Evolutionary conservation across 768 basidiomycete species (phyloP).

Genomic region (Boletellus emodensis): DNA sequence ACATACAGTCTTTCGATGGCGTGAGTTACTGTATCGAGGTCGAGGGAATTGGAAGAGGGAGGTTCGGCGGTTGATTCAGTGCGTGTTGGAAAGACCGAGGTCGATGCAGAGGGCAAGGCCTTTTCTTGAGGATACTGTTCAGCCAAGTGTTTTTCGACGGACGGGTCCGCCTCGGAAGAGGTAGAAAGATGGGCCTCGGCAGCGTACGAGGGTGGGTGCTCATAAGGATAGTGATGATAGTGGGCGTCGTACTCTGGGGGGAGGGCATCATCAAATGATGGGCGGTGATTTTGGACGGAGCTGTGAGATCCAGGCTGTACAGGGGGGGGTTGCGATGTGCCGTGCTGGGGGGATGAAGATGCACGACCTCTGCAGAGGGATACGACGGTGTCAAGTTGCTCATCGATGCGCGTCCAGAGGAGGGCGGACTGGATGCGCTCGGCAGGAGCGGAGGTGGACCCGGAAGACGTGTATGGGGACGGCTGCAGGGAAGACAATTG

Average conservation of each 20-base stretch:
- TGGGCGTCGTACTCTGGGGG: constrained; percentile 54
- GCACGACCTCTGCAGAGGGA: constrained; percentile 62
- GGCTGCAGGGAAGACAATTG: constrained; percentile 67
- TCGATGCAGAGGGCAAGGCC: constrained; percentile 1
- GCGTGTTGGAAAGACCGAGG: neutral
- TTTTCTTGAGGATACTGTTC: constrained; percentile 25
- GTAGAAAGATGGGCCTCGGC: constrained; percentile 2
- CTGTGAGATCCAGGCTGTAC: too few species aligned
- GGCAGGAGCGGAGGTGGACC: constrained; percentile 33
- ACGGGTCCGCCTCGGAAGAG: constrained; percentile 6
- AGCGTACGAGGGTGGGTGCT: constrained; percentile 27
- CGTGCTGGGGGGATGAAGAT: constrained; percentile 1
- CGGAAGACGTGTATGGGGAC: constrained; percentile 3
- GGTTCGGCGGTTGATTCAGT: neutral
- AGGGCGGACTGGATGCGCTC: constrained; percentile 53
- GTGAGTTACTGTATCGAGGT: constrained; percentile 78
- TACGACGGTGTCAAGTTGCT: constrained; percentile 66
- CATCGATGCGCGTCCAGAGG: constrained; percentile 72
- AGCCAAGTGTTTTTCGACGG: constrained; percentile 8
- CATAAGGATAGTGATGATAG: constrained; percentile 10
- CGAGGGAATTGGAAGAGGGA: constrained; percentile 47
- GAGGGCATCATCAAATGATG: constrained; percentile 28
- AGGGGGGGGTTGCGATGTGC: constrained; percentile 20
- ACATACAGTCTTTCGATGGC: constrained; percentile 89
- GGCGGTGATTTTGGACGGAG: constrained; percentile 3